Percentiles rank a stretch among this genome's conserved stretches.
These are phyloP conservation scores for Agrostemma githago DNA, from an alignment of 148 eudicot genomes.

Conservation along the genomic window DNA sequence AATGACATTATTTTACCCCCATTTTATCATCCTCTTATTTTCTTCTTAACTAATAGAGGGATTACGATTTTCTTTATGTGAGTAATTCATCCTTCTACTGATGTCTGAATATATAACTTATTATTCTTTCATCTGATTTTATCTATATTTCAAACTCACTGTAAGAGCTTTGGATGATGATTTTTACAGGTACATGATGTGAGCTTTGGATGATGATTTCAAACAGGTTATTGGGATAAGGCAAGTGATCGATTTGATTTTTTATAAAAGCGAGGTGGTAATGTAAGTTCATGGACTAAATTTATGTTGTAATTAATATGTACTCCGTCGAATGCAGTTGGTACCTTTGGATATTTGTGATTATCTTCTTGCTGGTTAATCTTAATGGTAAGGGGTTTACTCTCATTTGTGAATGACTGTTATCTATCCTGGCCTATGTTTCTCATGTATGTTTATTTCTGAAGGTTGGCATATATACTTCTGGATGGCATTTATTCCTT, in stretches of 20 bases:
- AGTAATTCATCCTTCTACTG: too few relatives aligned
- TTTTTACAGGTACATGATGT: slow-evolving; percentile 95
- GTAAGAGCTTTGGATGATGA: slow-evolving; percentile 68
- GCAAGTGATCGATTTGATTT: slow-evolving; percentile 34
- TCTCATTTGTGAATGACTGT: not conserved
- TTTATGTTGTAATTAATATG: slow-evolving; percentile 7
- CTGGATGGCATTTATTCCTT: slow-evolving; percentile 89
- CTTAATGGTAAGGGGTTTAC: slow-evolving; percentile 73
- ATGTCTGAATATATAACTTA: too few relatives aligned
- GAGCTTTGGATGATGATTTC: slow-evolving; percentile 90
- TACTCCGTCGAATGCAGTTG: slow-evolving; percentile 92
- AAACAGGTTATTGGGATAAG: slow-evolving; percentile 88
- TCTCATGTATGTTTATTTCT: slow-evolving; percentile 10
- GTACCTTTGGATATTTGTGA: slow-evolving; percentile 89
- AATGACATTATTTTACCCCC: too few relatives aligned
- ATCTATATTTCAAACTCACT: slow-evolving; percentile 58
- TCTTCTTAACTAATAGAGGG: too few relatives aligned
- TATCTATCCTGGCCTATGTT: not conserved
- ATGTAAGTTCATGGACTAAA: slow-evolving; percentile 4
- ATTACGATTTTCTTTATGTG: too few relatives aligned
- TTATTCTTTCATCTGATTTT: too few relatives aligned
- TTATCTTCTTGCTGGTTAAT: slow-evolving; percentile 83
- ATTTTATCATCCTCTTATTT: too few relatives aligned
- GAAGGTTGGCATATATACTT: slow-evolving; percentile 97
- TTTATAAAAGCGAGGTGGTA: not conserved